phyloP scores from a whole-genome alignment of 495 filamentous ascomycete species.

The Rusavskia elegans region DNA sequence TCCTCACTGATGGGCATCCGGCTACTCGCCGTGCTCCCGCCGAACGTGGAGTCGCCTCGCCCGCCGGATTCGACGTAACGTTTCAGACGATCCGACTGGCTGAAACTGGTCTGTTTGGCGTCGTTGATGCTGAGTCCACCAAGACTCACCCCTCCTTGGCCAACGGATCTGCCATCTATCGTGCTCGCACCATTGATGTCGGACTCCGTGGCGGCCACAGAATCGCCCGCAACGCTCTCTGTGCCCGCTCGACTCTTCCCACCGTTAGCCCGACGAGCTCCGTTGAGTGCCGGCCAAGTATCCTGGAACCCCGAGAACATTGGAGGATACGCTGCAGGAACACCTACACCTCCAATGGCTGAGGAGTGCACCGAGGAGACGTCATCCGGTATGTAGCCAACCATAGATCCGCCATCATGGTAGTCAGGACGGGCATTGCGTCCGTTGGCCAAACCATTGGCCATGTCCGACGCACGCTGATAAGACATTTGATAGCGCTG shows the following conservation, averaged over 20 bases:
- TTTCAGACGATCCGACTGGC: slow-evolving; percentile 70
- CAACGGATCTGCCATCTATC: slow-evolving; percentile 55
- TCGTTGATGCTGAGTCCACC: slow-evolving; percentile 66
- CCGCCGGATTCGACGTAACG: slow-evolving; percentile 76
- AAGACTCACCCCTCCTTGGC: slow-evolving; percentile 76
- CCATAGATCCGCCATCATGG: slow-evolving; percentile 69
- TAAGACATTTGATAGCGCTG: slow-evolving; percentile 80
- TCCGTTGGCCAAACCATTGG: slow-evolving; percentile 31
- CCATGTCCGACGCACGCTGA: slow-evolving; percentile 43
- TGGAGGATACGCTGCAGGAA: slow-evolving; percentile 70
- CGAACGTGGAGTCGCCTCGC: slow-evolving; percentile 45
- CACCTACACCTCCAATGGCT: slow-evolving; percentile 65
- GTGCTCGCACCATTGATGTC: slow-evolving; percentile 52
- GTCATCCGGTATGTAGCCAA: slow-evolving; percentile 92
- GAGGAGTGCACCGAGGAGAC: slow-evolving; percentile 92
- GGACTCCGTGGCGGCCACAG: slow-evolving; percentile 74
- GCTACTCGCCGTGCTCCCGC: slow-evolving; percentile 52
- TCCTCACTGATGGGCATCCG: slow-evolving; percentile 56
- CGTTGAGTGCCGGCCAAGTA: slow-evolving; percentile 70
- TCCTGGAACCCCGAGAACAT: slow-evolving; percentile 94
- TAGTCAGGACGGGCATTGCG: slow-evolving; percentile 51
- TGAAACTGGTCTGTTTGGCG: slow-evolving; percentile 64
- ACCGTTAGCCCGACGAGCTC: slow-evolving; percentile 44
- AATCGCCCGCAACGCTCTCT: slow-evolving; percentile 76
- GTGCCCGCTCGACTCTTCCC: slow-evolving; percentile 46